A percentile compares a stretch with the other conserved stretches of the same genome.
These are phyloP conservation scores for Colletotrichum abscissum DNA, from an alignment of 2,329 filamentous ascomycete species.

Conservation along the genomic window DNA sequence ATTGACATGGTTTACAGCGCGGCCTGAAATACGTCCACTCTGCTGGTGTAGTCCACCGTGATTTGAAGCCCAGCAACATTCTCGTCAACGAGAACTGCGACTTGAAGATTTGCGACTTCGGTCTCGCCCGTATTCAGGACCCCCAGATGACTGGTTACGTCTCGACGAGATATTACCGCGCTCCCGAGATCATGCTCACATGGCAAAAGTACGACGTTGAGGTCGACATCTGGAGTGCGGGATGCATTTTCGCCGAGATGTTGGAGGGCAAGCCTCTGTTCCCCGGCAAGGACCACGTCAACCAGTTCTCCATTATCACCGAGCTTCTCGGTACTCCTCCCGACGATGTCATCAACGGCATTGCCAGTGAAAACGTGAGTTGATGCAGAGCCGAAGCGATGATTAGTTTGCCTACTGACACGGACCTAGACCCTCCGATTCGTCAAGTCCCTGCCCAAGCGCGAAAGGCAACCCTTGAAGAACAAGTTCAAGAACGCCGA, in stretches of 20 bases:
- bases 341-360: slow-evolving; percentile 98
- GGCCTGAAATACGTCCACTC: slow-evolving; percentile 99
- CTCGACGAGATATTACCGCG: slow-evolving; percentile 97
- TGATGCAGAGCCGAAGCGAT: neutral
- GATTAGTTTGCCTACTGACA: neutral
- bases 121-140: slow-evolving; percentile 95
- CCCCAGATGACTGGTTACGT: slow-evolving; percentile 99
- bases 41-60: slow-evolving; percentile 95
- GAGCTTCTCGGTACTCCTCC: slow-evolving; percentile 96
- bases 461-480: slow-evolving; percentile 86
- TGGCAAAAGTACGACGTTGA: slow-evolving; percentile 99
- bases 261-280: slow-evolving; percentile 98
- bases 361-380: slow-evolving; percentile 95
- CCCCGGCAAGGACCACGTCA: slow-evolving; percentile 98
- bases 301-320: slow-evolving; percentile 99
- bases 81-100: slow-evolving; percentile 99
- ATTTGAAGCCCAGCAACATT: slow-evolving; percentile 98
- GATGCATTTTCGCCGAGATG: slow-evolving; percentile 99
- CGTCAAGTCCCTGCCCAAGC: slow-evolving; percentile 95
- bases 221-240: slow-evolving; percentile 99
- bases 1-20: slow-evolving; percentile 66
- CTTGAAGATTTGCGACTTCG: slow-evolving; percentile 99
- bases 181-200: slow-evolving; percentile 99
- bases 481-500: slow-evolving; percentile 98
- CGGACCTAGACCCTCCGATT: slow-evolving; percentile 84